Evolutionary conservation across 1,139 yeast genomes (phyloP).

Genomic region (Saccharomyces hybrid): DNA sequence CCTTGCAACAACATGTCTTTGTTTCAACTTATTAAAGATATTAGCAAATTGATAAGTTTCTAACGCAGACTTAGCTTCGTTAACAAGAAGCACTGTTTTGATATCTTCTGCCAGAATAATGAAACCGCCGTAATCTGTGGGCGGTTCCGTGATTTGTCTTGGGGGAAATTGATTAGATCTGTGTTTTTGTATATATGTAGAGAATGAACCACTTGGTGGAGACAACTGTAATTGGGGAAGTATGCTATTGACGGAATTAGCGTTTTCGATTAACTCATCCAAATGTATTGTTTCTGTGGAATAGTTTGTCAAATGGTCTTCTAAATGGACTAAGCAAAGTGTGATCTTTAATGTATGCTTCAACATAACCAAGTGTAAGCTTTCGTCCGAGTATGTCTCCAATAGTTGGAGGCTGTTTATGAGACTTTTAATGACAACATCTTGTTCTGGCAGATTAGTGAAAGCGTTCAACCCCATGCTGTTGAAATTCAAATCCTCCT

Average conservation of each 20-base stretch:
- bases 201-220: conserved; percentile 43
- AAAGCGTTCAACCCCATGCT: conserved; percentile 43
- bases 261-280: conserved; percentile 11
- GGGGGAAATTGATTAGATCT: conserved; percentile 56
- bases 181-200: conserved; percentile 43
- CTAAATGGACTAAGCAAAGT: conserved; percentile 16
- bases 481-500: conserved; percentile 65
- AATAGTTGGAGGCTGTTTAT: background rate
- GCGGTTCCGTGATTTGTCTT: conserved; percentile 34
- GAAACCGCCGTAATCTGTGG: conserved; percentile 25
- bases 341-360: conserved; percentile 13
- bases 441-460: conserved; percentile 15
- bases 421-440: background rate
- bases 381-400: background rate
- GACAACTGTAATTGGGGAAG: background rate
- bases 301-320: conserved; percentile 10
- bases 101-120: conserved; percentile 29
- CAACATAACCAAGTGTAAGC: conserved; percentile 4
- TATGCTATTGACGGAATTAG: background rate
- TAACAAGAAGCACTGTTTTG: conserved; percentile 34
- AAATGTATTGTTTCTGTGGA: conserved; percentile 10
- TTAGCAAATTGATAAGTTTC: conserved; percentile 30
- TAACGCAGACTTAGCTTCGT: conserved; percentile 32
- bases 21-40: conserved; percentile 30
- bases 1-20: conserved; percentile 48